Percentiles rank a stretch among this genome's conserved stretches.
These are phyloP conservation scores for Colletotrichum lini DNA, from an alignment of 2,329 filamentous ascomycete species.

Conservation along the genomic window DNA sequence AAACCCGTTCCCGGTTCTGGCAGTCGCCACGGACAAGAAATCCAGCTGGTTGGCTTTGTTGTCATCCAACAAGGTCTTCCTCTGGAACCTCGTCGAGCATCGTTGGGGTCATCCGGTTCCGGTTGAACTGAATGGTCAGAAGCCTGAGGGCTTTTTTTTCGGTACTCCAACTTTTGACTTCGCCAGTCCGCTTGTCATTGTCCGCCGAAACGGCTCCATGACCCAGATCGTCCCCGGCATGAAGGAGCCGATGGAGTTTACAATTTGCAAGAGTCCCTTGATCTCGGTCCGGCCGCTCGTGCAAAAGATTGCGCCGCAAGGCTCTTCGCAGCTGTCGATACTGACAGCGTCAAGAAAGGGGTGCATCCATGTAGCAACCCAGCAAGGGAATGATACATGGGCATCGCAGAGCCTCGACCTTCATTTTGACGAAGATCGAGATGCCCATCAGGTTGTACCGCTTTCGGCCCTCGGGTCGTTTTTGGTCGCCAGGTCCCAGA, in stretches of 20 bases:
- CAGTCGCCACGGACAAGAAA: constrained; percentile 74
- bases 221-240: constrained; percentile 68
- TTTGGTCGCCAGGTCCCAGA: constrained; percentile 69
- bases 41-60: constrained; percentile 78
- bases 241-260: constrained; percentile 58
- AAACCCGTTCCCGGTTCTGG: constrained; percentile 72
- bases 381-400: constrained; percentile 61
- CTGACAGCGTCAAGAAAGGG: constrained; percentile 66
- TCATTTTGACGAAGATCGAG: constrained; percentile 55
- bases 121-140: constrained; percentile 70
- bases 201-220: constrained; percentile 76
- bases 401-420: constrained; percentile 62
- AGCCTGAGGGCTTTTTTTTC: constrained; percentile 76
- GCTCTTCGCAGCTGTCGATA: constrained; percentile 48
- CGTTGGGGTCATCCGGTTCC: constrained; percentile 69
- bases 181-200: constrained; percentile 68
- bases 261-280: constrained; percentile 67
- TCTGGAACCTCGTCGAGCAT: constrained; percentile 75
- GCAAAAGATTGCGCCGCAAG: constrained; percentile 58
- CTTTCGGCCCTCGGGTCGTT: constrained; percentile 72
- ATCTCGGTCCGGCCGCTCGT: constrained; percentile 63
- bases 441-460: constrained; percentile 71
- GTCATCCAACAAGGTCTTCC: constrained; percentile 68
- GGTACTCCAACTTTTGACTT: constrained; percentile 55
- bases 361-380: constrained; percentile 64